Conservation (phyloP, 805 yeast species). For the Tetrapisispora iriomotensis region DNA sequence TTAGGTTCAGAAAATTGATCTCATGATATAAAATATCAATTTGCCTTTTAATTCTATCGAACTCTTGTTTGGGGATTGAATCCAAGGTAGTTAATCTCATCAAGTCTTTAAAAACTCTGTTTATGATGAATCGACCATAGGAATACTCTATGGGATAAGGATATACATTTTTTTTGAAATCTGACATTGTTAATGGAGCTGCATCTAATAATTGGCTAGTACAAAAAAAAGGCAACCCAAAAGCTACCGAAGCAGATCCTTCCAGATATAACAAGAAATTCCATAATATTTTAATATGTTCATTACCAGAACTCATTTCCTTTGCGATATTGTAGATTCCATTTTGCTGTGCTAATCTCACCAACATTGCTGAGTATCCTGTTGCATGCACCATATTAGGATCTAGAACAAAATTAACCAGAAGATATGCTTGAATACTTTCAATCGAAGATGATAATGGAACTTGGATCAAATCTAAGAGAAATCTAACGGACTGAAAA, state of each 20-base stretch:
- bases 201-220: slow-evolving; percentile 8
- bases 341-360: slow-evolving; percentile 22
- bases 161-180: neutral
- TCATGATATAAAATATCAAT: slow-evolving; percentile 7
- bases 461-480: slow-evolving; percentile 14
- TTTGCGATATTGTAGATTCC: slow-evolving; percentile 12
- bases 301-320: neutral
- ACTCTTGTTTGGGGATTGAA: slow-evolving; percentile 1
- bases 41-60: neutral
- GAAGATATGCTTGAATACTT: slow-evolving; percentile 15
- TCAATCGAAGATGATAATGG: slow-evolving; percentile 17
- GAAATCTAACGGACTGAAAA: slow-evolving; percentile 13
- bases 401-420: slow-evolving; percentile 21
- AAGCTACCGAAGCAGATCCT: slow-evolving; percentile 25
- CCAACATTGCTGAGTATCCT: slow-evolving; percentile 19
- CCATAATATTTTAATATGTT: slow-evolving; percentile 12
- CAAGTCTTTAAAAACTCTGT: slow-evolving; percentile 12
- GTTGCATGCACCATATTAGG: slow-evolving; percentile 24
- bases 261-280: slow-evolving; percentile 19
- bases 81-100: slow-evolving; percentile 13
- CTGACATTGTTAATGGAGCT: slow-evolving; percentile 7
- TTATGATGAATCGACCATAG: slow-evolving; percentile 19
- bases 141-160: slow-evolving; percentile 14
- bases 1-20: slow-evolving; percentile 2
- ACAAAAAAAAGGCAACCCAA: slow-evolving; percentile 20